Conservation (phyloP, 2,329 filamentous ascomycete species). For the Trichoderma harzianum region DNA sequence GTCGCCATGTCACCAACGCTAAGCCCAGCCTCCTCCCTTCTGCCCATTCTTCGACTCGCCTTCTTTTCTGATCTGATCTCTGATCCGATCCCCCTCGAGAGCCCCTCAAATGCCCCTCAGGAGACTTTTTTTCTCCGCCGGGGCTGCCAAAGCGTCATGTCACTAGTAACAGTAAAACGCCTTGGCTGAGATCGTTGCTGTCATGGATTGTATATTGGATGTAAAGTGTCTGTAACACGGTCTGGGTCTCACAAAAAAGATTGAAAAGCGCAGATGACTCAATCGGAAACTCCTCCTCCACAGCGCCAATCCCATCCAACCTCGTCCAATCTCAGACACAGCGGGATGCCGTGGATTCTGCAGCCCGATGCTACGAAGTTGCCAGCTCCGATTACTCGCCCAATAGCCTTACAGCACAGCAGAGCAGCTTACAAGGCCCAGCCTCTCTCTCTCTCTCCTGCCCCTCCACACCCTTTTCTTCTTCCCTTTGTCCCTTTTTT, state of each 20-base stretch:
- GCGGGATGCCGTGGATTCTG: background rate
- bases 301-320: background rate
- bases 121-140: background rate
- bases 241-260: background rate
- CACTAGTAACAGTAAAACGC: constrained; percentile 2
- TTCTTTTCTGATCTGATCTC: background rate
- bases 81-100: background rate
- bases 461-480: background rate
- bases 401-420: background rate
- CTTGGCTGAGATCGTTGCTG: background rate
- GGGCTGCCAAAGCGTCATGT: background rate
- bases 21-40: background rate
- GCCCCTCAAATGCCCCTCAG: background rate
- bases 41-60: background rate
- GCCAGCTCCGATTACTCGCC: background rate
- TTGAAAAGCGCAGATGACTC: background rate
- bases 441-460: background rate
- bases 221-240: background rate
- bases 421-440: background rate
- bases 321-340: background rate
- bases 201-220: background rate
- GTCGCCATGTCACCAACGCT: background rate
- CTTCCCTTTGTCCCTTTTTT: background rate
- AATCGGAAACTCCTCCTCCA: background rate
- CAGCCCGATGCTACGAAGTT: background rate